Conservation (phyloP, 192 early-diverging fungal genomes). For the Rhizoclosmatium sp. region DNA sequence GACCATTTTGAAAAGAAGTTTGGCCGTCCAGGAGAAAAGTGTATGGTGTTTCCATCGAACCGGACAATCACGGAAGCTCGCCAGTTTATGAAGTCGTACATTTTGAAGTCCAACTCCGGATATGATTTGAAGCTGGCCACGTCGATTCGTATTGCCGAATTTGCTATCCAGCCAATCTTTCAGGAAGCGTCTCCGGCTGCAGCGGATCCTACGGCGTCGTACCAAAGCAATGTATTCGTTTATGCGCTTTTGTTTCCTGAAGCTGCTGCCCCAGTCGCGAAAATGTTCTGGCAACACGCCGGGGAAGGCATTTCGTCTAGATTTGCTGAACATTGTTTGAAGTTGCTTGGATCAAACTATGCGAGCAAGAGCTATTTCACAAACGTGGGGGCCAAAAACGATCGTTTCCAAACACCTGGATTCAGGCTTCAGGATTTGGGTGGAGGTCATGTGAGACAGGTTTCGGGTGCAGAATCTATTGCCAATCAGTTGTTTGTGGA, state of each 20-base stretch:
- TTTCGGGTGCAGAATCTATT: not conserved
- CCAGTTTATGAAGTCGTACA: conserved; percentile 65
- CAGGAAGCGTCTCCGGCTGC: conserved; percentile 50
- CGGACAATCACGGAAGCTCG: conserved; percentile 73
- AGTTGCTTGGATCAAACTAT: conserved; percentile 67
- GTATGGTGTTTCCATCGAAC: conserved; percentile 79
- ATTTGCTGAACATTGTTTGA: conserved; percentile 83
- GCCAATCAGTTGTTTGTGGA: conserved; percentile 76
- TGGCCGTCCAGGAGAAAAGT: conserved; percentile 69
- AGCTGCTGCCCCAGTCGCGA: conserved; percentile 74
- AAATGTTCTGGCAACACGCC: conserved; percentile 96
- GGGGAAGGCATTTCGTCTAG: conserved; percentile 90
- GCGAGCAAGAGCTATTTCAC: conserved; percentile 34
- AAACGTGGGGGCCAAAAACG: conserved; percentile 24
- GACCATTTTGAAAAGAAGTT: conserved; percentile 47
- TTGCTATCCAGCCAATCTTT: conserved; percentile 59
- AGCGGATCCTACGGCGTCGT: conserved; percentile 50
- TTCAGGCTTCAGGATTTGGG: not conserved
- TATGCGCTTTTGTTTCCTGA: conserved; percentile 80
- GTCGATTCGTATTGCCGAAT: conserved; percentile 72
- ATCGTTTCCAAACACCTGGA: conserved; percentile 32
- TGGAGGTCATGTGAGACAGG: not conserved
- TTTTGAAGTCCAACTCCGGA: not conserved
- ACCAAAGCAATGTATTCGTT: conserved; percentile 57
- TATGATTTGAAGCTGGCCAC: conserved; percentile 36